Evolutionary conservation across 495 filamentous ascomycete species (phyloP).

Genomic region (Chaetomium tenue): DNA sequence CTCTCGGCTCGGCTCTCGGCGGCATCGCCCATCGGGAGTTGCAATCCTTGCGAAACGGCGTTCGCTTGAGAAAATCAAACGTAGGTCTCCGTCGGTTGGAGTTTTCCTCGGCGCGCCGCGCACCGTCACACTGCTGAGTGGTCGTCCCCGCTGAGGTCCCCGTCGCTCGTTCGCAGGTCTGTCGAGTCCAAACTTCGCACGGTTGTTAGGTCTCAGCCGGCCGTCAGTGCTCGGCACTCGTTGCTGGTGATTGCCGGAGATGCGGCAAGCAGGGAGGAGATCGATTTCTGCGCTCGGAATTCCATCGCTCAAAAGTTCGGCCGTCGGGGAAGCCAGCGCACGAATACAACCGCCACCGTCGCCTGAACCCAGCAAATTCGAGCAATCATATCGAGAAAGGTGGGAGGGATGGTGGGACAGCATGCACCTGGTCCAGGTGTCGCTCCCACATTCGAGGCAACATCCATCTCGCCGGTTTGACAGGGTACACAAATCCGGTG

Average conservation of each 20-base stretch:
- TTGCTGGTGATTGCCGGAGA: background rate
- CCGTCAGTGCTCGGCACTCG: background rate
- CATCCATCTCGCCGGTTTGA: conserved; percentile 7
- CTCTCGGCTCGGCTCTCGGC: background rate
- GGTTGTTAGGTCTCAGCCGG: background rate
- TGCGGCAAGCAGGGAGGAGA: background rate
- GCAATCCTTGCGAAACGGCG: background rate
- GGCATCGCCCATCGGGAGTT: background rate
- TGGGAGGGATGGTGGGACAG: conserved; percentile 1
- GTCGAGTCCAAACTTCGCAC: conserved; percentile 1
- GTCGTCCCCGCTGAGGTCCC: too few relatives aligned
- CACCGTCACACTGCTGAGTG: too few relatives aligned
- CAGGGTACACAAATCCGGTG: background rate
- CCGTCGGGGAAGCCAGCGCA: background rate
- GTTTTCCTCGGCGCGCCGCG: background rate
- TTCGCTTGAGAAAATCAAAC: background rate
- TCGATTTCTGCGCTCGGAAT: background rate
- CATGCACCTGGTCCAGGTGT: background rate
- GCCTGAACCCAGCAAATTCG: background rate
- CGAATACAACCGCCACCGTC: background rate
- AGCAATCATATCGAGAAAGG: conserved; percentile 2
- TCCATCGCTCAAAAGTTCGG: background rate
- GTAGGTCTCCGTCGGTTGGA: background rate
- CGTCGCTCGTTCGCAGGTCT: too few relatives aligned
- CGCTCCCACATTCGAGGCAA: background rate